Evolutionary conservation across 129 eudicot genomes (phyloP).

Genomic region (Lactuca sativa): DNA sequence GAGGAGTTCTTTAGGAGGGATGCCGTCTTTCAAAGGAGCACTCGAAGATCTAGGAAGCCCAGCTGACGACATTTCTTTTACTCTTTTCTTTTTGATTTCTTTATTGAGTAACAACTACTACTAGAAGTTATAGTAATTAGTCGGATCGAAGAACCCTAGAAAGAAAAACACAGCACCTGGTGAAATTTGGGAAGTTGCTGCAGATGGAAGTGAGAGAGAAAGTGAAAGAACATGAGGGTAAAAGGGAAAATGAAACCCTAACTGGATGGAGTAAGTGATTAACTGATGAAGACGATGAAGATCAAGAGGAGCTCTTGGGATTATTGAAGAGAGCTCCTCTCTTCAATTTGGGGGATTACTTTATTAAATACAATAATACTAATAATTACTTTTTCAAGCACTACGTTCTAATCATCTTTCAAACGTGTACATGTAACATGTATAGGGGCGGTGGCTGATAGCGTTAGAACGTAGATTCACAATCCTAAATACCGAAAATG

Average conservation of each 20-base stretch:
- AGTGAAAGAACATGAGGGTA: neutral
- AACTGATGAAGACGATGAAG: constrained; percentile 11
- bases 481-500: too few relatives aligned
- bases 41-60: constrained; percentile 84
- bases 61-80: constrained; percentile 35
- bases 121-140: constrained; percentile 11
- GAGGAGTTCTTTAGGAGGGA: constrained; percentile 98
- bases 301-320: constrained; percentile 24
- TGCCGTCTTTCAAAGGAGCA: constrained; percentile 70
- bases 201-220: constrained; percentile 15
- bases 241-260: constrained; percentile 18
- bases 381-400: neutral
- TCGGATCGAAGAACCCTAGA: constrained; percentile 32
- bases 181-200: constrained; percentile 19
- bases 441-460: neutral
- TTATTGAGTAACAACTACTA: constrained; percentile 15
- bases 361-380: neutral
- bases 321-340: constrained; percentile 28
- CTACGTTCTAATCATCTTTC: neutral
- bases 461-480: neutral
- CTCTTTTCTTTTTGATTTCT: neutral
- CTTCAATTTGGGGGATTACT: constrained; percentile 19
- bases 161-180: neutral
- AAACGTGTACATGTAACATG: neutral
- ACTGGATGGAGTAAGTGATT: constrained; percentile 12